phyloP scores from a whole-genome alignment of 1,284 basidiomycete species.

The Meira miltonrushii region DNA sequence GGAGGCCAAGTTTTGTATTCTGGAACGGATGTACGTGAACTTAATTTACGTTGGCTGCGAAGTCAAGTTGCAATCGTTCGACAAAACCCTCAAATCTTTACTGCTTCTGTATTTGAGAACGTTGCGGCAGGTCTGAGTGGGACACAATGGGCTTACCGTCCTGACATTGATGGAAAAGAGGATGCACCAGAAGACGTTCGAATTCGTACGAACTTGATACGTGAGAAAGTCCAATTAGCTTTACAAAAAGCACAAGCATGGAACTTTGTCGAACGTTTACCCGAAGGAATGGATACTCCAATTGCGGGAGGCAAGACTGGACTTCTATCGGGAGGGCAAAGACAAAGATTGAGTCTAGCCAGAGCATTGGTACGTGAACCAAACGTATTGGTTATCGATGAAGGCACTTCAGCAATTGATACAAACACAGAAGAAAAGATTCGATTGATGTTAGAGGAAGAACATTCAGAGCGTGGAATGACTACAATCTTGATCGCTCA shows the following conservation, averaged over 20 bases:
- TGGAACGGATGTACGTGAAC: constrained; percentile 48
- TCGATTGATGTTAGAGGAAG: constrained; percentile 35
- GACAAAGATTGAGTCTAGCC: constrained; percentile 48
- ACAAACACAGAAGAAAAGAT: constrained; percentile 46
- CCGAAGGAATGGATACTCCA: constrained; percentile 52
- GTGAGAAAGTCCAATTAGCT: constrained; percentile 44
- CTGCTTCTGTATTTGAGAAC: constrained; percentile 47
- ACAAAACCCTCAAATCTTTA: constrained; percentile 54
- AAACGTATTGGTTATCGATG: constrained; percentile 42
- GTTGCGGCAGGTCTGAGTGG: constrained; percentile 45
- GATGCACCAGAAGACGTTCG: constrained; percentile 14
- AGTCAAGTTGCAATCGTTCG: constrained; percentile 55
- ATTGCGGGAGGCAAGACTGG: constrained; percentile 53
- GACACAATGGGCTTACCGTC: constrained; percentile 29
- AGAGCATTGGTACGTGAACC: constrained; percentile 47
- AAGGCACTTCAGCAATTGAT: constrained; percentile 48
- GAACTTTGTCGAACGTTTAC: constrained; percentile 53
- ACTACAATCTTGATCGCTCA: constrained; percentile 48
- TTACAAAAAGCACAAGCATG: constrained; percentile 54
- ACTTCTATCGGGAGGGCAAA: constrained; percentile 46
- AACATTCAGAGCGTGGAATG: constrained; percentile 46
- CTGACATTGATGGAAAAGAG: constrained; percentile 18
- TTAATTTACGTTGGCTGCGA: constrained; percentile 54
- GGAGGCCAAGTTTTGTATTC: constrained; percentile 43
- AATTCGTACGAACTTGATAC: constrained; percentile 31